Evolutionary conservation across 345 rosid genomes (phyloP), one percentile per base, ranked within the genome.

Genomic region (Conringia planisiliqua): DNA sequence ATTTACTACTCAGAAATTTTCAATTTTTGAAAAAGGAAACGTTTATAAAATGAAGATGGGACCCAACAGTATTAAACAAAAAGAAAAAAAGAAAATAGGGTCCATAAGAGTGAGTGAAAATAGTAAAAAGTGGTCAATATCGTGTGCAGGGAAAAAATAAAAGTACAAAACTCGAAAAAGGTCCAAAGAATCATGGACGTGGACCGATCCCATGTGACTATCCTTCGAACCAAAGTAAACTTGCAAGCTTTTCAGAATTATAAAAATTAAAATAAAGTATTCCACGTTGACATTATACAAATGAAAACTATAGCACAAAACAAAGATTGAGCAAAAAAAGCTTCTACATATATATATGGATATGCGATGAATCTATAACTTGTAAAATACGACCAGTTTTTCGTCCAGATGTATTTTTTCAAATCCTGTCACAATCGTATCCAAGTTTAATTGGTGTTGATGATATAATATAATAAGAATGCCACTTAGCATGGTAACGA

Each of bases 201-300:
- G 71, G 66, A 63, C 80, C 66, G 66, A 54, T 70, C 30, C 71
- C 75, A 76, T 76, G 70, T 76, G 80, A 62, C 5, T 57, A 55
- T 70, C 71, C 76, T 76, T 76, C 52, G 44, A 76, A 63, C 75
- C 75, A 70, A 70, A 76, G 80, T 46, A 44, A 76, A 27, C 75
- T 54, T 33, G 48, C 42, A 36, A 61, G 48, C 75, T 44, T 69
- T 54, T 61, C 30, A 48, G 13, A 63, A 27, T 26, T 13, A 46
- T 4, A 30, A 30, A 30, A 30, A n/a, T n/a, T 0, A 30, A 38
- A 24, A 48, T 30, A 61, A 32, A 10, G 11, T 62, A 76, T 62
- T 76, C 20, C 71, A 70, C 43, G 44, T 70, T 70, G 52, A 46
- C 52, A 35, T 62, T 52, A 54, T 17, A 26, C 38, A 67, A 38